These are phyloP conservation scores for Pichia sp. DNA, from an alignment of 1,139 yeast genomes.

Conservation along the genomic window DNA sequence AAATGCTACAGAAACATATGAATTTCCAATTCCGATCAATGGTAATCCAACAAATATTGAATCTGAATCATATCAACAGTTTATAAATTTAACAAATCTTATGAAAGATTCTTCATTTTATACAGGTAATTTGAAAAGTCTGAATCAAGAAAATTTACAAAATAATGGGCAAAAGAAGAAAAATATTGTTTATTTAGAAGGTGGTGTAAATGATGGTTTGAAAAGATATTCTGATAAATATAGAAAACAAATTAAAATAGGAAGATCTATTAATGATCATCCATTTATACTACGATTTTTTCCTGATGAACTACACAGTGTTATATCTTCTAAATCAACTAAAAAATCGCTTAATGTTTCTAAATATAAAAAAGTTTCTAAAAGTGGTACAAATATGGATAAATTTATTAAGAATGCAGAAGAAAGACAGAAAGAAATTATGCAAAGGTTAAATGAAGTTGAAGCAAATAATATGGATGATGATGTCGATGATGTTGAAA, in stretches of 20 bases:
- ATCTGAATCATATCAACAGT: conserved; percentile 56
- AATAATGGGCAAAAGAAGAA: conserved; percentile 5
- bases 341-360: conserved; percentile 48
- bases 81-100: conserved; percentile 49
- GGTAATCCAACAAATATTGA: conserved; percentile 55
- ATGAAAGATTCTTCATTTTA: conserved; percentile 73
- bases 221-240: conserved; percentile 71
- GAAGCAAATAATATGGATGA: conserved; percentile 38
- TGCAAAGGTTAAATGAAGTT: conserved; percentile 55
- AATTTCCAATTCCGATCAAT: conserved; percentile 58
- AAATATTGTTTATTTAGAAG: conserved; percentile 26
- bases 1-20: conserved; percentile 32
- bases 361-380: conserved; percentile 37
- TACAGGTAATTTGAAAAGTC: conserved; percentile 48
- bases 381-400: conserved; percentile 32
- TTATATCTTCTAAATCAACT: conserved; percentile 38
- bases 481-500: conserved; percentile 39
- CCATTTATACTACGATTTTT: conserved; percentile 69
- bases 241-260: conserved; percentile 66
- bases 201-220: conserved; percentile 51
- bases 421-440: conserved; percentile 37
- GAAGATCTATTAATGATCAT: conserved; percentile 74
- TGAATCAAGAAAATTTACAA: conserved; percentile 13
- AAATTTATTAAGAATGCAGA: conserved; percentile 29
- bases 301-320: conserved; percentile 73